Base-by-base conservation (phyloP, 2,329 filamentous ascomycete genomes). In the Venturia oleaginea region DNA sequence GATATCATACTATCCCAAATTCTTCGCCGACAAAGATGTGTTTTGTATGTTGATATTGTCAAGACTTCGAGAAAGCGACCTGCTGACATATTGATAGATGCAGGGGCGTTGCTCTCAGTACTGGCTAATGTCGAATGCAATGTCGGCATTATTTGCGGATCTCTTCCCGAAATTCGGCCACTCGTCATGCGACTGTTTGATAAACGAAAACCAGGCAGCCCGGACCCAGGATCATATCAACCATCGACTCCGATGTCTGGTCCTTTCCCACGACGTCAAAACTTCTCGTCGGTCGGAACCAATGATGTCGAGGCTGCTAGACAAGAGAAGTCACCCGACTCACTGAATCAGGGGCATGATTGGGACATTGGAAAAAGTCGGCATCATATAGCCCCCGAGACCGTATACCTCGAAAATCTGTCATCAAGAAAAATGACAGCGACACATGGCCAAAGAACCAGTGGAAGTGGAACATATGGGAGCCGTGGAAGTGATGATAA, bases 61-160 rank as follows among this genome's bases (percentile, higher is more conserved):
- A 22, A 27, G 2, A 59, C 10, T 22, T 59, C 19, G n/a, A 22
- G 1, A 1, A 19, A 38, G 5, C 8, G 2, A 7, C 54, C 27
- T 59, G 15, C 19, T 34, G 34, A 32, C 4, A 13, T 34, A 7
- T 34, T 38, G 54, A 34, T 13, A 59, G 54, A 38, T 59, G 30
- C 27, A 38, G 34, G 15, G 32, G 34, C 34, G 19, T 19, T 59
- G 17, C 54, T 59, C 54, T 59, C 27, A 32, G 34, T 59, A n/a
- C n/a, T 59, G 15, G 27, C 54, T 2, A 34, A 38, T 6, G 15
- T 34, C 17, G 54, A 59, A 34, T 59, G 27, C 54, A 59, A 59
- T 15, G 15, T 59, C 15, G 24, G 54, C 24, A 59, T 59, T 15
- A 59, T 59, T 59, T 59, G 54, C 34, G 54, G 54, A 27, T 59